Conservation (phyloP, 2,329 filamentous ascomycete species). For the Fusarium transvaalense region DNA sequence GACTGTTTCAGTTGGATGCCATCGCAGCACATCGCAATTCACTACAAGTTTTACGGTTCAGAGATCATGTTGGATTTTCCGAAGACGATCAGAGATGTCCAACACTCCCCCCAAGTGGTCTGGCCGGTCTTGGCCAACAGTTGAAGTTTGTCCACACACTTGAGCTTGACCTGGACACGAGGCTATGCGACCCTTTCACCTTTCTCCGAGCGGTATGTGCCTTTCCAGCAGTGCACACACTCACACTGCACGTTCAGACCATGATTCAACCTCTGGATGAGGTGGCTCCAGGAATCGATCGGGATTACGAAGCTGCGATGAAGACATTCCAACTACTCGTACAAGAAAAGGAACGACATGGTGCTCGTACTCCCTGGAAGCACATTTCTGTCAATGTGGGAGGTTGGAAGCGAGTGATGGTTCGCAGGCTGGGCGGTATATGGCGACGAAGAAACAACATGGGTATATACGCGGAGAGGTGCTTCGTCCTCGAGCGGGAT, state of each 20-base stretch:
- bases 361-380: slow-evolving; percentile 51
- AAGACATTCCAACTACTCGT: slow-evolving; percentile 53
- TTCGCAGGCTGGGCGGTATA: slow-evolving; percentile 56
- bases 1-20: slow-evolving; percentile 56
- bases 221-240: slow-evolving; percentile 56
- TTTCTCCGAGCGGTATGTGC: slow-evolving; percentile 57
- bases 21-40: slow-evolving; percentile 56
- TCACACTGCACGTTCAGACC: slow-evolving; percentile 62
- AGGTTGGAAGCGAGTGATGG: slow-evolving; percentile 61
- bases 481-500: slow-evolving; percentile 58
- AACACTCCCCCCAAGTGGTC: slow-evolving; percentile 54
- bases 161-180: slow-evolving; percentile 63
- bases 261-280: slow-evolving; percentile 52
- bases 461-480: slow-evolving; percentile 62
- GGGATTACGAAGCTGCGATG: slow-evolving; percentile 55
- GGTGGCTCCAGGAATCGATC: slow-evolving; percentile 49
- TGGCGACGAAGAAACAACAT: slow-evolving; percentile 58
- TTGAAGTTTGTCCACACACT: slow-evolving; percentile 55
- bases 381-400: slow-evolving; percentile 62
- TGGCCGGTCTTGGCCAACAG: slow-evolving; percentile 51
- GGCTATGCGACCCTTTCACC: slow-evolving; percentile 50
- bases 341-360: slow-evolving; percentile 43
- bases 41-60: slow-evolving; percentile 56
- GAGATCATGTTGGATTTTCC: slow-evolving; percentile 61
- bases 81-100: slow-evolving; percentile 59